Conservation (phyloP, 2,329 filamentous ascomycete genomes). For the Colletotrichum lupini region DNA sequence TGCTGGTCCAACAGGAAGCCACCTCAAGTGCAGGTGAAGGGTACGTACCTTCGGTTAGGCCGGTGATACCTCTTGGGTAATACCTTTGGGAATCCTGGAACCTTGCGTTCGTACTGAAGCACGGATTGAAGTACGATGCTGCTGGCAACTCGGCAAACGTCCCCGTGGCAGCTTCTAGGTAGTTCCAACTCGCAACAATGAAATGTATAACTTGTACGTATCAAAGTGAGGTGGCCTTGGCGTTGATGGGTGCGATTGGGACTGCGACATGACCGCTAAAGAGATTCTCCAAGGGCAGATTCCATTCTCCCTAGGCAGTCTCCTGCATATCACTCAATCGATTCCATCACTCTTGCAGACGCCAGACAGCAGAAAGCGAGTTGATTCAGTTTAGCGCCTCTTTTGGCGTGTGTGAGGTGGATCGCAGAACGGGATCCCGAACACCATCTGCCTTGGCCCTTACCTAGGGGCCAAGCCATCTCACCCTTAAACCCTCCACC, state of each 20-base stretch:
- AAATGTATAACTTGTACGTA: too few relatives aligned
- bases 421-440: conserved; percentile 12
- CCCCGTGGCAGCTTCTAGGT: not conserved
- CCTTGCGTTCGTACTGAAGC: not conserved
- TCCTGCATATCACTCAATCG: not conserved
- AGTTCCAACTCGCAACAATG: not conserved
- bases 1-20: not conserved
- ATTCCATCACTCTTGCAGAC: conserved; percentile 8
- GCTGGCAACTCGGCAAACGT: conserved; percentile 7
- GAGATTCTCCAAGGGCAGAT: not conserved
- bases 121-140: not conserved
- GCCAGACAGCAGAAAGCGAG: not conserved
- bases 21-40: not conserved
- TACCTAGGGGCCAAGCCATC: not conserved
- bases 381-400: conserved; percentile 22
- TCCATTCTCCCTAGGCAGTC: not conserved
- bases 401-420: conserved; percentile 25
- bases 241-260: not conserved
- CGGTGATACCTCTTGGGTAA: not conserved
- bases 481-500: not conserved
- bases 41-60: conserved; percentile 20
- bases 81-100: not conserved
- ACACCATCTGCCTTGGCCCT: not conserved
- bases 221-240: conserved; percentile 6
- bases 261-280: conserved; percentile 6